These are phyloP conservation scores for Leccinum disarticulatum DNA, from an alignment of 768 basidiomycete genomes.

Conservation along the genomic window DNA sequence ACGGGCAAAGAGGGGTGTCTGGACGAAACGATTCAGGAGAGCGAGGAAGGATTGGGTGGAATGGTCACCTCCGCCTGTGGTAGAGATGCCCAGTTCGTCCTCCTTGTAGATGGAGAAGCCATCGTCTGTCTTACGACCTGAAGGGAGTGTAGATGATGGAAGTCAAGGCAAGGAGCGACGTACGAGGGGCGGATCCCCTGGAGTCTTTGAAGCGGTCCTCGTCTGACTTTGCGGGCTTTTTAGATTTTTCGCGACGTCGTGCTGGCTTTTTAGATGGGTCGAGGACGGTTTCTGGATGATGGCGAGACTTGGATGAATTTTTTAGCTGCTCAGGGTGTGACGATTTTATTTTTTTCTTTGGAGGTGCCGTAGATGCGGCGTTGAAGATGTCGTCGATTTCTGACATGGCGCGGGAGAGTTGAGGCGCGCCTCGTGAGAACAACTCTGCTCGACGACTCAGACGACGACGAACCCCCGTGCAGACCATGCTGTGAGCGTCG, in stretches of 20 bases:
- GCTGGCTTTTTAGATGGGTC: slow-evolving; percentile 54
- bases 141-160: slow-evolving; percentile 13
- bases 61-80: slow-evolving; percentile 68
- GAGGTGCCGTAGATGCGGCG: slow-evolving; percentile 43
- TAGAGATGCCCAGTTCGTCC: slow-evolving; percentile 71
- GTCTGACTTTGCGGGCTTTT: slow-evolving; percentile 30
- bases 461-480: slow-evolving; percentile 15
- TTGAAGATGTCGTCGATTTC: slow-evolving; percentile 86
- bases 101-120: slow-evolving; percentile 81
- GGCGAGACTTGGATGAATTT: slow-evolving; percentile 1
- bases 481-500: slow-evolving; percentile 35
- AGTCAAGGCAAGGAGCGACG: slow-evolving; percentile 30
- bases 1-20: slow-evolving; percentile 86
- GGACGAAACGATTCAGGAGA: slow-evolving; percentile 24
- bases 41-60: slow-evolving; percentile 6
- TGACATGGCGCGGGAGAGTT: slow-evolving; percentile 36
- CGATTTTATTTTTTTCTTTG: slow-evolving; percentile 42
- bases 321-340: slow-evolving; percentile 4
- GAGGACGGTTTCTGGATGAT: slow-evolving; percentile 55
- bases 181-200: slow-evolving; percentile 68
- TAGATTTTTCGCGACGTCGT: slow-evolving; percentile 25
- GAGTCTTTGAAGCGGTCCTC: slow-evolving; percentile 69
- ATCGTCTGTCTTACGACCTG: slow-evolving; percentile 78
- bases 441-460: slow-evolving; percentile 8
- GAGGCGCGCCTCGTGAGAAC: slow-evolving; percentile 16